Evolutionary conservation across 768 basidiomycete species (phyloP), one percentile per base, ranked within the genome.

Genomic region (Asterophora parasitica): DNA sequence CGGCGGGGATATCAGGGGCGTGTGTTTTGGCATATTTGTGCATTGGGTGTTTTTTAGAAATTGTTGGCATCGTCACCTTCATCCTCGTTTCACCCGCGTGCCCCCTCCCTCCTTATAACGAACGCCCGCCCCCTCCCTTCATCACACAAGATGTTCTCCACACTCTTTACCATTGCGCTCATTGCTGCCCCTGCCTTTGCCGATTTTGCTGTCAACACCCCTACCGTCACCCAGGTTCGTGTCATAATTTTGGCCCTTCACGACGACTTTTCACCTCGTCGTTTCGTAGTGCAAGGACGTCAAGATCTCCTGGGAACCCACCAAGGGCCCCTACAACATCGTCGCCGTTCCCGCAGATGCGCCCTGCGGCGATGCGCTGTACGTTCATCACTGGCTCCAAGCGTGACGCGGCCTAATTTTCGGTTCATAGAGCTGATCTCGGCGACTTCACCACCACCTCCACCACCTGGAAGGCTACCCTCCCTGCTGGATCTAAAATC

Each of bases 81-180:
- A 51, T 50, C 60, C 58, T 57, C 61, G 38, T 58, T 54, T 44
- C 32, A 60, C 53, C 57, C 63, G 52, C 61, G 50, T 64, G 52
- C 44, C 53, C 56, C 58, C 54, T 54, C 47, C 58, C 53, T 59
- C 56, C 48, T 62, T 62, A 57, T 61, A 64, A 64, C 61, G 48
- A 54, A 59, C 55, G 41, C 52, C 37, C n/a, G n/a, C n/a, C 37
- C 52, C 55, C 54, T 55, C 49, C 57, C 51, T 58, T 58, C 62
- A 65, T 58, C 59, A 54, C 51, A 56, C 66, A 77, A 65, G 67
- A 91, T 90, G 88, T 82, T 82, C 77, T 70, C 79, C 72, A 86
- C 88, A 69, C 68, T 90, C 86, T 43, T 88, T 87, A 75, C 77
- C 51, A 62, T 79, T 69, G 73, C 84, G 59, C 78, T 89, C 82